A percentile compares a stretch with the other conserved stretches of the same genome.
Conservation (phyloP, 2,329 filamentous ascomycete genomes). For the Phyllosticta capitalensis region DNA sequence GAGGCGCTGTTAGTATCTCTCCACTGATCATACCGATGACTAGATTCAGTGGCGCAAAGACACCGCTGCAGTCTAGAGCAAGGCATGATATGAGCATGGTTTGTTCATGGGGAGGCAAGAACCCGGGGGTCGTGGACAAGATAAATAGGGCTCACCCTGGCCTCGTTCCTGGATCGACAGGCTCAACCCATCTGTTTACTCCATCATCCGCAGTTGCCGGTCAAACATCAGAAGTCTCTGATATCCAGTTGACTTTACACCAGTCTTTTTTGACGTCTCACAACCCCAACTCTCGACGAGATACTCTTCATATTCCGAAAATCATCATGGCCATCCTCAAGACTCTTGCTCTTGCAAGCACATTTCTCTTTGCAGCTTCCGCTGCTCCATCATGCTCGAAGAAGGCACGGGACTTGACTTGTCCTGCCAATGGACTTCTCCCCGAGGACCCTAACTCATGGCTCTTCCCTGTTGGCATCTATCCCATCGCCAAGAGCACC, state of each 20-base stretch:
- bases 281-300: too few relatives aligned
- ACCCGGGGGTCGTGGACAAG: neutral
- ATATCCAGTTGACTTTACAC: neutral
- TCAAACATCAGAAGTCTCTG: neutral
- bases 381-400: neutral
- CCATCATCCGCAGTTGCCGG: neutral
- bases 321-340: neutral
- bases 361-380: neutral
- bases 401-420: neutral
- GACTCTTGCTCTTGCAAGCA: neutral
- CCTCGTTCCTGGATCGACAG: neutral
- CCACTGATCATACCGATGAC: neutral
- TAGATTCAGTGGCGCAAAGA: neutral
- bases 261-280: neutral
- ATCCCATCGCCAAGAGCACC: constrained; percentile 12
- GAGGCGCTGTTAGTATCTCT: neutral
- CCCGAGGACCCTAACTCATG: constrained; percentile 7
- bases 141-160: neutral
- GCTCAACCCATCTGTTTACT: neutral
- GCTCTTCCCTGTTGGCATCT: constrained; percentile 13
- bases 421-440: constrained; percentile 13
- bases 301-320: too few relatives aligned
- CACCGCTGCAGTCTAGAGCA: neutral
- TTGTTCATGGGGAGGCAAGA: neutral
- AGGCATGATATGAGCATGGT: neutral